A percentile compares a stretch with the other conserved stretches of the same genome.
These are phyloP conservation scores for Neofusicoccum sp. DNA, from an alignment of 2,329 filamentous ascomycete genomes.

Conservation along the genomic window DNA sequence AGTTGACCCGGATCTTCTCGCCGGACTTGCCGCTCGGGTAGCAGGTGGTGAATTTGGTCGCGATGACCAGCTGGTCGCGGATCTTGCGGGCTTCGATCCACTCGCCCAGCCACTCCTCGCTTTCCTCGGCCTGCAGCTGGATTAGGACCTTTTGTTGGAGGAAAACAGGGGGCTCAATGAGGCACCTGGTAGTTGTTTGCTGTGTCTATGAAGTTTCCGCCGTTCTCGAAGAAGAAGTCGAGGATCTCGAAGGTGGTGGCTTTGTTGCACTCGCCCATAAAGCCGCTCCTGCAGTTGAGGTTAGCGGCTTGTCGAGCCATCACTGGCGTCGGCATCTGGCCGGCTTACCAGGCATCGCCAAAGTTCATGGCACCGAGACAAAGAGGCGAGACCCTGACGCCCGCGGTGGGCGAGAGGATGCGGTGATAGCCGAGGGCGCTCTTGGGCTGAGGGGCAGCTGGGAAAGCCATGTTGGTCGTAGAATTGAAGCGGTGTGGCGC, in stretches of 20 bases:
- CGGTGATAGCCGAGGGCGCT: conserved; percentile 52
- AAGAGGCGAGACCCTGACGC: conserved; percentile 53
- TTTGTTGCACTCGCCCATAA: conserved; percentile 39
- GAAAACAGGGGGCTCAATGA: not conserved
- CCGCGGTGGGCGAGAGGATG: conserved; percentile 52
- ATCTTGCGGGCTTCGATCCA: conserved; percentile 41
- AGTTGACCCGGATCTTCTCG: conserved; percentile 35
- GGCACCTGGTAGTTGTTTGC: conserved; percentile 19
- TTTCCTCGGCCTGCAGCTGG: conserved; percentile 35
- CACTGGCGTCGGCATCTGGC: no score
- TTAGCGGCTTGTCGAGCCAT: no score
- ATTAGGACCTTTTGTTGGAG: not conserved
- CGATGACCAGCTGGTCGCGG: conserved; percentile 42
- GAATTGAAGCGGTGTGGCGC: not conserved
- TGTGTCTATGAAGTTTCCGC: conserved; percentile 65
- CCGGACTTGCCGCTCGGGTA: conserved; percentile 25
- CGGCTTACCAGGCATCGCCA: conserved; percentile 46
- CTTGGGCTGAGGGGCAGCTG: conserved; percentile 28
- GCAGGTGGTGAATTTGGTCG: conserved; percentile 39
- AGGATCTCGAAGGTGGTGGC: conserved; percentile 61
- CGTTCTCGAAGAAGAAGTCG: conserved; percentile 63
- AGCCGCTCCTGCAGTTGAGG: not conserved
- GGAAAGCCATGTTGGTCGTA: conserved; percentile 23
- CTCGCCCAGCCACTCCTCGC: conserved; percentile 45
- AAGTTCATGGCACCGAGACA: conserved; percentile 58